Evolutionary conservation across 805 yeast species (phyloP), one percentile per base, ranked within the genome.

Genomic region (Brettanomyces naardenensis): DNA sequence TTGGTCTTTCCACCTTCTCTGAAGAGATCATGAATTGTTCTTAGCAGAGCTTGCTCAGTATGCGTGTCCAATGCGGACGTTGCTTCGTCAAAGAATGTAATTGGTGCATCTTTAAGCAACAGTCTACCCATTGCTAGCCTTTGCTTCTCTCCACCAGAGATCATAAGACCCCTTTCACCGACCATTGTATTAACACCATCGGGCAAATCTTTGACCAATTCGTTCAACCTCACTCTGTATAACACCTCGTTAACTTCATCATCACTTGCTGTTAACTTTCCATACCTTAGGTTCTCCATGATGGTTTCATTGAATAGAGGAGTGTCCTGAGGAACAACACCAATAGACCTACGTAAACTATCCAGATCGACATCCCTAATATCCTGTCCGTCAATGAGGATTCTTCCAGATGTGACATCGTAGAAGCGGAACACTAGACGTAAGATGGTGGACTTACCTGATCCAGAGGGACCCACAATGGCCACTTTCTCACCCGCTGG

Each of bases 61-160:
- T 89, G 95, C 9, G 98, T 92, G 58, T 92, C 98, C 33, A 92
- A 68, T 0, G 98, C 97, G 34, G 95, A 81, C 0, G 98, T 86
- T 3, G 98, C 97, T 54, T 92, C 98, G 54, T 92, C 98, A 48
- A 92, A 89, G 58, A 92, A 90, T 39, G 94, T 83, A 35, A 92
- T 86, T 20, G 92, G 90, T 0, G 97, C 77, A 45, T 76, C 70
- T 59, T 92, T 92, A 48, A 92, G 62, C 31, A 92, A 59, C n/a
- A 92, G 74, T 45, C 98, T 71, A 1, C 97, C 92, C 46, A 92
- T 87, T 0, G 98, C 97, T 31, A 92, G 66, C 44, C 98, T 67
- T 61, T 92, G 98, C 57, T 92, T 89, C 58, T 92, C 98, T 43
- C 98, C 98, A n/a, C 98, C 98, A 19, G 96, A 87, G 33, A 92